Evolutionary conservation across 2,329 filamentous ascomycete species (phyloP).

Genomic region (Samsoniella hepiali): DNA sequence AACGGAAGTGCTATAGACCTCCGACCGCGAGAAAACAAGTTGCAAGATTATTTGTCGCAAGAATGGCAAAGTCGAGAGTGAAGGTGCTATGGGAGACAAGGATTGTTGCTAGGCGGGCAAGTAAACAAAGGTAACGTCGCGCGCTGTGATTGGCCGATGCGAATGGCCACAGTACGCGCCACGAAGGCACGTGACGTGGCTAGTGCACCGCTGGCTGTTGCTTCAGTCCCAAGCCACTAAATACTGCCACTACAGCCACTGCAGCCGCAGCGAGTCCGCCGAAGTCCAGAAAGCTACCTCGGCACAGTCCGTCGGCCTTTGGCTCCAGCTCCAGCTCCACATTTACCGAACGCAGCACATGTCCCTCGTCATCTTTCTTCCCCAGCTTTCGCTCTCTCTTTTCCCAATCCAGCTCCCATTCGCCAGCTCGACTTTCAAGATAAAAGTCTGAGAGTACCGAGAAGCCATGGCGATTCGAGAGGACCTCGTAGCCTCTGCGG

Average conservation of each 20-base stretch:
- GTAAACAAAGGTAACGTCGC: slow-evolving; percentile 38
- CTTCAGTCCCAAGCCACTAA: background rate
- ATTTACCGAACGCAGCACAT: slow-evolving; percentile 31
- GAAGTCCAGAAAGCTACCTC: slow-evolving; percentile 24
- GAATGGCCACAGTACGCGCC: background rate
- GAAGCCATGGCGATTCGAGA: slow-evolving; percentile 78
- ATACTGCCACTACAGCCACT: background rate
- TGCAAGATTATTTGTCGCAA: slow-evolving; percentile 17
- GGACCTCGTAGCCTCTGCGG: slow-evolving; percentile 83
- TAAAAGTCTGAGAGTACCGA: background rate
- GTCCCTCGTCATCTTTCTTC: slow-evolving; percentile 25
- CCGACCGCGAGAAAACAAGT: background rate
- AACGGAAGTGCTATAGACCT: slow-evolving; percentile 20
- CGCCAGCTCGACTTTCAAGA: background rate
- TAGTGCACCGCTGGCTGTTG: background rate
- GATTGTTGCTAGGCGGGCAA: slow-evolving; percentile 39
- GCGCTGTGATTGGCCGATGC: slow-evolving; percentile 21
- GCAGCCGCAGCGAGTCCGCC: background rate
- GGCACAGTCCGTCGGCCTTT: slow-evolving; percentile 27
- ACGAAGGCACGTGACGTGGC: slow-evolving; percentile 27
- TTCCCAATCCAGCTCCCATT: slow-evolving; percentile 18
- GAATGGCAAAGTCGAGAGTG: slow-evolving; percentile 17
- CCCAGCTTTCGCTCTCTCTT: slow-evolving; percentile 7
- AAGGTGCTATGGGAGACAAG: slow-evolving; percentile 14
- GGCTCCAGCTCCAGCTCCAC: slow-evolving; percentile 24